phyloP scores from a whole-genome alignment of 1,139 yeast species.

The Eremothecium cymbalariae region DNA sequence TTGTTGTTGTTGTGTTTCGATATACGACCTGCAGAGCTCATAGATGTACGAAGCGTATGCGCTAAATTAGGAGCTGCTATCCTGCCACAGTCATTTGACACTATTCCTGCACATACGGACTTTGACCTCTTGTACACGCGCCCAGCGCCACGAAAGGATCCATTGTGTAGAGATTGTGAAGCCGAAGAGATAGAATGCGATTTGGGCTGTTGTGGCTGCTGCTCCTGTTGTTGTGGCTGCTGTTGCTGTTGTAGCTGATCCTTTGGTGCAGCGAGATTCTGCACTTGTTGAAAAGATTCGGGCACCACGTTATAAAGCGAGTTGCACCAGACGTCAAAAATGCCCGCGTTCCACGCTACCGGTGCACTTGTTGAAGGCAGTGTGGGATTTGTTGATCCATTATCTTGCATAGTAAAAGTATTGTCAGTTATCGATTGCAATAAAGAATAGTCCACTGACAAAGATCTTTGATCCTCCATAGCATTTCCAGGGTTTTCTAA shows the following conservation, averaged over 20 bases:
- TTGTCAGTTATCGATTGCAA: neutral
- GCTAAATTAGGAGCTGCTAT: neutral
- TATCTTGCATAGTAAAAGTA: neutral
- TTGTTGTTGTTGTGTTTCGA: conserved; percentile 1
- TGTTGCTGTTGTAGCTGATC: neutral
- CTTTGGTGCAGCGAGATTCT: neutral
- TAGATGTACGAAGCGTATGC: neutral
- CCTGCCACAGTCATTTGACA: neutral
- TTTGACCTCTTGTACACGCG: conserved; percentile 4
- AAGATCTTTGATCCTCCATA: neutral
- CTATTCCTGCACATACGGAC: conserved; percentile 3
- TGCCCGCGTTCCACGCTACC: conserved; percentile 4
- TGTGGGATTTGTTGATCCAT: neutral
- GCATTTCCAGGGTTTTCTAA: neutral
- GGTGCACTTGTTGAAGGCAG: neutral
- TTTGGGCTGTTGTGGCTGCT: neutral
- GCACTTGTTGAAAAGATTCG: conserved; percentile 1
- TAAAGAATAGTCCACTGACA: conserved; percentile 1
- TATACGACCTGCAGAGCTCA: conserved; percentile 1
- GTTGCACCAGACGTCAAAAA: conserved; percentile 4
- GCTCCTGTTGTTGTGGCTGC: neutral
- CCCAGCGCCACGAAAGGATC: neutral
- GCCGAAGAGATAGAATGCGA: neutral
- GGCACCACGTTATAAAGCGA: conserved; percentile 2
- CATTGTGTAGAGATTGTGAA: neutral